A percentile compares a stretch with the other conserved stretches of the same genome.
phyloP scores from a whole-genome alignment of 768 basidiomycete species.

The Mycena alexandri region DNA sequence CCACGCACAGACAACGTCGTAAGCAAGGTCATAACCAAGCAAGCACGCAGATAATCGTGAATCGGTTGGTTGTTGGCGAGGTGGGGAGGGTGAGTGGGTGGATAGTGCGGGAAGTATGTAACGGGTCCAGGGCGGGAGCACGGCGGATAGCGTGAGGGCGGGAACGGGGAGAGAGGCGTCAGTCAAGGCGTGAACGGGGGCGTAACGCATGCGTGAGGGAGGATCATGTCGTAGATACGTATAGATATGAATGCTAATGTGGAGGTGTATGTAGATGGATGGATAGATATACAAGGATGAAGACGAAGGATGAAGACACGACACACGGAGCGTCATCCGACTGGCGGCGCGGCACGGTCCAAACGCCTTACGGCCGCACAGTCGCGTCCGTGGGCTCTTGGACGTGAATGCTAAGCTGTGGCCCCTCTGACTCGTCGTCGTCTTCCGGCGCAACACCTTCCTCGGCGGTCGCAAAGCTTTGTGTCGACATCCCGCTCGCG shows the following conservation, averaged over 20 bases:
- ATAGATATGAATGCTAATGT: constrained; percentile 13
- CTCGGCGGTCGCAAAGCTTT: constrained; percentile 34
- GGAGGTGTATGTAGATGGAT: background rate
- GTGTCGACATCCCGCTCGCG: constrained; percentile 32
- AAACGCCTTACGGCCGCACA: constrained; percentile 27
- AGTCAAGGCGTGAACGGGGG: background rate
- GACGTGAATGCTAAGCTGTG: constrained; percentile 1
- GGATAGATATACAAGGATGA: background rate
- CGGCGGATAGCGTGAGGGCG: too few species aligned
- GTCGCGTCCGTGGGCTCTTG: constrained; percentile 35
- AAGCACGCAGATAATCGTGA: too few species aligned
- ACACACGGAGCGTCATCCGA: background rate
- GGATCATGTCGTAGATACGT: constrained; percentile 9
- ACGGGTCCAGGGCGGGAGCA: too few species aligned
- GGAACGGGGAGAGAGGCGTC: too few species aligned
- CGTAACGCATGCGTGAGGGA: constrained; percentile 2
- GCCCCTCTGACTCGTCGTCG: constrained; percentile 14
- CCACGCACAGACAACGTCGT: too few species aligned
- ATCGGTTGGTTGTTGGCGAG: too few species aligned
- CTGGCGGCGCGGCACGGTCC: too few species aligned
- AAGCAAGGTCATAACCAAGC: too few species aligned
- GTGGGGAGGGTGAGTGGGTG: too few species aligned
- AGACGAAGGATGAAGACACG: background rate
- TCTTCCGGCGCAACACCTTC: constrained; percentile 24
- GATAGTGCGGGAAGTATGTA: too few species aligned